phyloP scores from a whole-genome alignment of 169 alveolate genomes.

The Plasmodium cynomolgi region DNA sequence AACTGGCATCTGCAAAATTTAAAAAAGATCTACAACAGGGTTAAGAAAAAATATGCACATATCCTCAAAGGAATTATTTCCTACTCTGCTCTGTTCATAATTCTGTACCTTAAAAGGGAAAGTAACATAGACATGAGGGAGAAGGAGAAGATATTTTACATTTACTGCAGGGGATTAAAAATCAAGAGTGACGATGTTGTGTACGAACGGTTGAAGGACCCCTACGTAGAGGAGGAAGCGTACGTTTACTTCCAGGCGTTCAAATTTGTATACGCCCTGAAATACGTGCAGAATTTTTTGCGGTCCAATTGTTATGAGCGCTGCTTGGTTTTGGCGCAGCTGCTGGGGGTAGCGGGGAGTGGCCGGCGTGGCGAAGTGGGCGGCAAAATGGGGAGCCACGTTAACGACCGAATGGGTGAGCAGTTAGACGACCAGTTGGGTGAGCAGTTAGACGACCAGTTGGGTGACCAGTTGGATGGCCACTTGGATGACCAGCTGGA shows the following conservation, averaged over 20 bases:
- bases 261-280: background rate
- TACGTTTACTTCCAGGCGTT: background rate
- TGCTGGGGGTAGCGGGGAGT: too few species aligned
- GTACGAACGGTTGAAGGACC: background rate
- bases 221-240: background rate
- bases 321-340: background rate
- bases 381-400: too few species aligned
- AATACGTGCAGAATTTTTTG: constrained; percentile 10
- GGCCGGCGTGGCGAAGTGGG: too few species aligned
- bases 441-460: too few species aligned
- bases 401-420: too few species aligned
- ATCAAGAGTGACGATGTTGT: background rate
- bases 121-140: background rate
- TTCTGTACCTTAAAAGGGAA: background rate
- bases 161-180: background rate
- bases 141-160: constrained; percentile 4
- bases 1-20: background rate
- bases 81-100: background rate
- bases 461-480: too few species aligned
- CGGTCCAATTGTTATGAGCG: background rate
- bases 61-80: background rate
- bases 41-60: background rate
- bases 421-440: too few species aligned
- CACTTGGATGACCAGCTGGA: too few species aligned
- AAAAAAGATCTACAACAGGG: background rate